Base-by-base conservation (phyloP, 257 asterid genomes). In the Knoxia roxburghii region DNA sequence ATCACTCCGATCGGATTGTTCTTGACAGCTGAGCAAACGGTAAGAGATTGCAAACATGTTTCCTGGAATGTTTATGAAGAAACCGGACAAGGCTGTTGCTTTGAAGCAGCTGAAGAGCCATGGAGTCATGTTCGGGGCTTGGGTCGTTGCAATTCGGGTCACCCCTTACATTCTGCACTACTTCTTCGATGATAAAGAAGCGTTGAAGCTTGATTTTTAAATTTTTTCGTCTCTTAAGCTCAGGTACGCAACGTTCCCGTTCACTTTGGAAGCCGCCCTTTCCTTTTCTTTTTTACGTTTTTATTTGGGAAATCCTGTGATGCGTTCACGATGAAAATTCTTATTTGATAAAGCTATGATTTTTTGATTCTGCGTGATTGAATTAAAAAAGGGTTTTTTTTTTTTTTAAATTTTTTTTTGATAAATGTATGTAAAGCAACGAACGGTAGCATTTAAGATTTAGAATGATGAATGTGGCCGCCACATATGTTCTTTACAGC, bases 11-110 rank as follows among this genome's bases (percentile, higher is more conserved):
- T 1, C 5, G 2, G 53, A 48, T 48, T 3, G 53, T 48, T 48
- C 15, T 48, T 48, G 53, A 15, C 7, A 43, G 49, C 53, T 48
- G 1, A 20, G 18, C 49, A 4, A 17, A 48, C 0, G 8, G 5
- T n/a, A n/a, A 64, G 48, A 37, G 70, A 49, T 72, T 32, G 83
- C 68, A 17, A 82, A 76, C 51, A 93, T 93, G 98, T 93, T 93
- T 79, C 90, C 96, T 0, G 91, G 90, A 35, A 78, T 90, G 95
- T 93, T 93, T 77, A 77, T 85, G 77, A 79, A 89, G 67, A 93
- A 90, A 61, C 97, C 97, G 23, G 94, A 86, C 84, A 90, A 93
- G 73, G 87, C 89, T 56, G 95, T 76, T 80, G 96, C 99, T 74
- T 58, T 93, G 77, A 88, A 88, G 97, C 90, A 90, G 96, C 86